Percentiles rank a stretch among this genome's conserved stretches.
phyloP scores from a whole-genome alignment of 192 early-diverging fungal species.

The Podila minutissima region DNA sequence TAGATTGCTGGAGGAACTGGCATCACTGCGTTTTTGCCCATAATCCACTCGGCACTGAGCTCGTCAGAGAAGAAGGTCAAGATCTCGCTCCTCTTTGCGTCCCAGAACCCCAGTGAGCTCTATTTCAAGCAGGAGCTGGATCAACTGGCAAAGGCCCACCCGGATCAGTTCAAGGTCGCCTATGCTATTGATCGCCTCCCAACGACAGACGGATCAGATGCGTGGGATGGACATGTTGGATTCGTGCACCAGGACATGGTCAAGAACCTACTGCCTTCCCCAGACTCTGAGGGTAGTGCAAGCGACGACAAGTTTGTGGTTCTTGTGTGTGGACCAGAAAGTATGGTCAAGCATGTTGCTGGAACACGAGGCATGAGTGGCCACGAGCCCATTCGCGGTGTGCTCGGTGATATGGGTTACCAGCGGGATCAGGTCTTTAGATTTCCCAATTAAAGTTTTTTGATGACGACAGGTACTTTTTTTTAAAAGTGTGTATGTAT shows the following conservation, averaged over 20 bases:
- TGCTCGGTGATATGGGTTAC: constrained; percentile 63
- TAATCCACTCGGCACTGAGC: constrained; percentile 60
- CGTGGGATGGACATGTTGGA: constrained; percentile 47
- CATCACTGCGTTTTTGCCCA: constrained; percentile 75
- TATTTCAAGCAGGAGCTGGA: constrained; percentile 66
- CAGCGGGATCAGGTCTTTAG: constrained; percentile 66
- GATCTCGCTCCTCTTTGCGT: constrained; percentile 61
- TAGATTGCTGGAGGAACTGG: constrained; percentile 83
- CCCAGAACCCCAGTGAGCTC: constrained; percentile 58
- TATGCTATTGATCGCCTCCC: constrained; percentile 61
- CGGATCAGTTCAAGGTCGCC: constrained; percentile 53
- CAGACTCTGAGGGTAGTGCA: not conserved
- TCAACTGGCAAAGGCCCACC: constrained; percentile 49
- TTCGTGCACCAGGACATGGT: constrained; percentile 50
- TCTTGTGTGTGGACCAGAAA: constrained; percentile 73
- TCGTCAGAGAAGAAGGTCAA: constrained; percentile 55
- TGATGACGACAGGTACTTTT: too few relatives aligned
- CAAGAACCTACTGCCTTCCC: constrained; percentile 24
- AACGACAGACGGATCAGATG: constrained; percentile 18
- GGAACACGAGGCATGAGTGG: constrained; percentile 59
- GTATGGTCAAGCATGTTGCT: constrained; percentile 68
- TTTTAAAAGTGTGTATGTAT: too few relatives aligned
- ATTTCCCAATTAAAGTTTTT: constrained; percentile 54
- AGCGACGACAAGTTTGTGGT: constrained; percentile 43
- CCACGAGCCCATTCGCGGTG: constrained; percentile 68